Base-by-base conservation (phyloP, 129 eudicot species). In the Flaveria trinervia region DNA sequence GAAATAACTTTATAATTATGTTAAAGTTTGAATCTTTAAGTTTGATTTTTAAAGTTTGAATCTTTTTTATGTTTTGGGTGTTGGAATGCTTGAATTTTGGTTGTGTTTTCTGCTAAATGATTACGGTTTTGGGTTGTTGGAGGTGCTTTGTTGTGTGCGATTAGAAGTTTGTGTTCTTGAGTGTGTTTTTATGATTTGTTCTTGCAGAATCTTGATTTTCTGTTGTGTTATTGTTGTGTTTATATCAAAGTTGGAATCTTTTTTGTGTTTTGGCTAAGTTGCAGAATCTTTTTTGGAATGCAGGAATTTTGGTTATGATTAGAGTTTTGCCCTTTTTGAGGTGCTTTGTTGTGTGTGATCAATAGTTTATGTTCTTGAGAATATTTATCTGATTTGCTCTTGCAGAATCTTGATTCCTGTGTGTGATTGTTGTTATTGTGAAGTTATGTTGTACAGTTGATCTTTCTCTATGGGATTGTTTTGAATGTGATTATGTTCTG, bases 341-440 rank as follows among this genome's bases (percentile, higher is more conserved):
- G 11, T 71, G 9, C 8, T 2, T 70, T 70, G 72, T 25, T 49
- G 11, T 48, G 14, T 14, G 2, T 3, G 36, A 30, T 30, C 5
- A 30, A 3, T 30, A 30, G 20, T 8, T 17, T 44, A n/a, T 43
- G 54, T 22, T 22, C 75, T 20, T 44, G 25, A 9, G 46, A 1
- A 16, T 49, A 8, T 75, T 48, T 14, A 28, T 30, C 64, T 62
- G 51, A 62, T 50, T 36, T 65, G 57, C 39, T 66, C 7, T 46
- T 1, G 9, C 67, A 20, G 12, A 73, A 36, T 55, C 77, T 41
- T 73, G 13, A 64, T 33, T 56, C 33, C 62, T 16, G 4, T 26
- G 25, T 48, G 50, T 54, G 22, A 22, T 49, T 76, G 51, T 76
- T 76, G 49, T 20, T 10, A 49, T 7, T n/a, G 79, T 74, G 71